Conservation (phyloP, 106 monocot species). For the Dioscorea alata region DNA sequence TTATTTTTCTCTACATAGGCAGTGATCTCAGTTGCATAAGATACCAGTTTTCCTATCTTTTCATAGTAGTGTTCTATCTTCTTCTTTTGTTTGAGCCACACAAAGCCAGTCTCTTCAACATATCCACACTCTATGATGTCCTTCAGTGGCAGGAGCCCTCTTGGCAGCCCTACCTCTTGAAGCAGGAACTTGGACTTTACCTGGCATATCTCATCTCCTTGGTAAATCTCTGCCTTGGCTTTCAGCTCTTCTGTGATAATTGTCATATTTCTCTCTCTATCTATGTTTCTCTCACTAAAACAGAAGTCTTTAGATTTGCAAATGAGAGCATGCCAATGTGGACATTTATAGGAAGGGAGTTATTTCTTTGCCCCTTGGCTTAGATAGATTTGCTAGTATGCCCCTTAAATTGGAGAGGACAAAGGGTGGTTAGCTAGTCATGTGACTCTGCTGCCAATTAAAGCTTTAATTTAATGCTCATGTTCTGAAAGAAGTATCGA, state of each 20-base stretch:
- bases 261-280: conserved; percentile 15
- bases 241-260: conserved; percentile 25
- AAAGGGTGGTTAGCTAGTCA: too few species aligned
- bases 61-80: conserved; percentile 42
- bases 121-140: conserved; percentile 56
- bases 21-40: conserved; percentile 46
- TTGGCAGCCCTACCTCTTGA: conserved; percentile 33
- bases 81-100: conserved; percentile 61
- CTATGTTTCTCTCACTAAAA: not conserved
- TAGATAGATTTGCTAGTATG: too few species aligned
- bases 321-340: too few species aligned
- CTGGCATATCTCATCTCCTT: conserved; percentile 43
- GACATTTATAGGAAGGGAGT: too few species aligned
- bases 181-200: conserved; percentile 45
- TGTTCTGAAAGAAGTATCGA: too few species aligned
- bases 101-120: conserved; percentile 47
- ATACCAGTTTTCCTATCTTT: conserved; percentile 25
- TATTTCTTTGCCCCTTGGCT: too few species aligned
- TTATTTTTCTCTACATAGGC: conserved; percentile 43
- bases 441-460: too few species aligned
- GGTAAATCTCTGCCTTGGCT: conserved; percentile 42
- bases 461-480: too few species aligned
- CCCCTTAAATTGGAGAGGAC: too few species aligned
- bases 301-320: too few species aligned
- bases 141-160: conserved; percentile 48